Conservation (phyloP, 768 basidiomycete species). For the Lentinula sp. region DNA sequence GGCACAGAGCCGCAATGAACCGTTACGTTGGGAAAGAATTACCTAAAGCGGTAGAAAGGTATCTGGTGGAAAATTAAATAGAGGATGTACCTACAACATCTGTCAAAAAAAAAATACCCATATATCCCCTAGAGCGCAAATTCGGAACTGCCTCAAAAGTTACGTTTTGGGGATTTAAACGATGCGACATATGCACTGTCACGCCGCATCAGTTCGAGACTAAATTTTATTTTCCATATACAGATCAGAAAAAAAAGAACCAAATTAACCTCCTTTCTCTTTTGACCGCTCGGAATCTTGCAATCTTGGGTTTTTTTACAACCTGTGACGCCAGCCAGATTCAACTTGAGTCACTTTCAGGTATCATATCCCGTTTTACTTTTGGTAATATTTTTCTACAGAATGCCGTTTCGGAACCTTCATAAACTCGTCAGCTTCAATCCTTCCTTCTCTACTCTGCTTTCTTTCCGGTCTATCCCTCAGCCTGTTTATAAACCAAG, state of each 20-base stretch:
- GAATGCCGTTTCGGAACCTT: conserved; percentile 11
- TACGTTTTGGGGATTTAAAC: neutral
- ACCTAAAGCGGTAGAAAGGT: neutral
- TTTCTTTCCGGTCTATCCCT: conserved; percentile 14
- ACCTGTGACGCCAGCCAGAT: conserved; percentile 20
- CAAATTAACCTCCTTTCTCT: neutral
- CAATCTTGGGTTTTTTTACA: conserved; percentile 5
- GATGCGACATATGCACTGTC: conserved; percentile 6
- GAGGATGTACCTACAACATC: neutral
- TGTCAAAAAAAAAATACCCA: conserved; percentile 1
- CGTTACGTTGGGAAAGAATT: neutral
- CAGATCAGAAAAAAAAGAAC: conserved; percentile 13
- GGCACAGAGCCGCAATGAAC: neutral
- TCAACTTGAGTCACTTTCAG: conserved; percentile 30
- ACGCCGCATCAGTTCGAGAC: conserved; percentile 7
- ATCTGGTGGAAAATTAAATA: neutral
- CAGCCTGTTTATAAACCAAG: conserved; percentile 31
- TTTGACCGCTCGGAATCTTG: neutral
- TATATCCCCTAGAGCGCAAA: neutral
- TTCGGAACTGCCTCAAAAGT: neutral
- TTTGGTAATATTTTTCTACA: neutral
- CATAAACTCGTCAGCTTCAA: conserved; percentile 17
- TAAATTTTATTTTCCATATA: conserved; percentile 8
- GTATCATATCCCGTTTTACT: neutral
- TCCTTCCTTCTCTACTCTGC: conserved; percentile 22